Percentiles rank a stretch among this genome's conserved stretches.
phyloP scores from a whole-genome alignment of 352 stramenopile genomes.

The Phytophthora brassicae region DNA sequence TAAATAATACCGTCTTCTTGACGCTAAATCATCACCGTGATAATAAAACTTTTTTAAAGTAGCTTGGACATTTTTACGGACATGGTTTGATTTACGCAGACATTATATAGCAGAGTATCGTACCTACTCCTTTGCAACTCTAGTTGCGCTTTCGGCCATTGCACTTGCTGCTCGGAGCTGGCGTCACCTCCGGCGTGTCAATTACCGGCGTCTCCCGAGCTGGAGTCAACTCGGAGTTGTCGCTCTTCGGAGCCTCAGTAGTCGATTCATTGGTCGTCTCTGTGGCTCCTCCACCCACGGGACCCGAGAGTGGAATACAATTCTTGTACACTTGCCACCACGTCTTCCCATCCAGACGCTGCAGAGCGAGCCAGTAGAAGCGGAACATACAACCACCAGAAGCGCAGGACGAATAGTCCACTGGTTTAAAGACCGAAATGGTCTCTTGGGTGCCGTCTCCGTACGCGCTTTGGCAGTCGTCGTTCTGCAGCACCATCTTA shows the following conservation, averaged over 20 bases:
- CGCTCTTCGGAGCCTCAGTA: conserved; percentile 4
- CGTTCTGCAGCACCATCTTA: conserved; percentile 36
- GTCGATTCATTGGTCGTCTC: conserved; percentile 10
- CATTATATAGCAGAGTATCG: too few species aligned
- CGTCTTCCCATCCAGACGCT: conserved; percentile 26
- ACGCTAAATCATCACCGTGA: too few species aligned
- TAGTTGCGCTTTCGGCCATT: conserved; percentile 20
- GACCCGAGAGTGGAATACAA: conserved; percentile 35
- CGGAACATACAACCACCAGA: conserved; percentile 35
- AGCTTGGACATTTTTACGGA: too few species aligned
- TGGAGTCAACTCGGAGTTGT: conserved; percentile 6
- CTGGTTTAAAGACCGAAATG: conserved; percentile 29
- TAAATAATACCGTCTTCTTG: too few species aligned
- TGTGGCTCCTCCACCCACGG: conserved; percentile 12
- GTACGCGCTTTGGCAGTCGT: conserved; percentile 41
- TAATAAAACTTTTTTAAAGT: too few species aligned
- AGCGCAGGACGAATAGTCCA: conserved; percentile 44
- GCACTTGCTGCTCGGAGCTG: conserved; percentile 28
- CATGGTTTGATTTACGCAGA: too few species aligned
- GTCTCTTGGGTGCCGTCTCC: conserved; percentile 27
- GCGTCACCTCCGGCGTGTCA: conserved; percentile 18
- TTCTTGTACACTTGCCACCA: conserved; percentile 53
- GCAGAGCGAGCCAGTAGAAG: conserved; percentile 51
- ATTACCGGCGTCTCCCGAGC: conserved; percentile 6
- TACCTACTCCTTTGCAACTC: conserved; percentile 12